phyloP scores from a whole-genome alignment of 2,329 filamentous ascomycete species.

The Calcarisporium arbuscula region DNA sequence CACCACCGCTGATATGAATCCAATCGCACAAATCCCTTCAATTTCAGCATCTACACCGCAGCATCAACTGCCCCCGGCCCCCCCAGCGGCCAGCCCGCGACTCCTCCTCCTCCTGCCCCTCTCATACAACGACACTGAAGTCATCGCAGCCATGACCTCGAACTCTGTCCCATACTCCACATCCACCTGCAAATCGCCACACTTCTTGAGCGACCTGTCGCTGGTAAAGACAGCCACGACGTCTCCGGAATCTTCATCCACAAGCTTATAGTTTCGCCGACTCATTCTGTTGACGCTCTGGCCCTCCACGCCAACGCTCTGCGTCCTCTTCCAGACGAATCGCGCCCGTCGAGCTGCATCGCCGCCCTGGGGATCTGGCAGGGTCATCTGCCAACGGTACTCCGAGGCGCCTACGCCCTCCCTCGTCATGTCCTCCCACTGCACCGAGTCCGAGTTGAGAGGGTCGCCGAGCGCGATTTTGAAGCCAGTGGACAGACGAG shows the following conservation, averaged over 20 bases:
- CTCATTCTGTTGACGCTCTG: conserved; percentile 1
- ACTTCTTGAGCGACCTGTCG: conserved; percentile 2
- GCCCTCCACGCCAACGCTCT: conserved; percentile 6
- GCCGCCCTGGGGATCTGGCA: conserved; percentile 2
- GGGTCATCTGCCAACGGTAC: conserved; percentile 4
- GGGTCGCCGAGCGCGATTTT: conserved; percentile 15
- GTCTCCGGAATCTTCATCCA: conserved; percentile 7
- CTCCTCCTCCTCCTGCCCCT: conserved; percentile 5
- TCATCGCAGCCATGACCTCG: conserved; percentile 12
- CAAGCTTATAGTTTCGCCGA: conserved; percentile 10
- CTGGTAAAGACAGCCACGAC: conserved; percentile 12
- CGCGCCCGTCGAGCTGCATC: conserved; percentile 3
- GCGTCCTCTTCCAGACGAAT: conserved; percentile 12
- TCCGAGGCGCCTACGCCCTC: conserved; percentile 6
- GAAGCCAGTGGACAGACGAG: conserved; percentile 9
- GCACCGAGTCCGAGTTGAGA: conserved; percentile 1
- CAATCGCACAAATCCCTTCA: no score
- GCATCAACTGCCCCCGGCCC: no score
- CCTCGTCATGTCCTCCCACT: conserved; percentile 15
- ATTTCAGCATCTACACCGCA: no score
- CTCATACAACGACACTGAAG: conserved; percentile 11
- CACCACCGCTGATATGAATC: no score
- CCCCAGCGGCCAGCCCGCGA: no score
- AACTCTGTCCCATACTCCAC: conserved; percentile 9
- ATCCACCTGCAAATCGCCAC: conserved; percentile 13